Evolutionary conservation across 2,329 filamentous ascomycete genomes (phyloP).

Genomic region (Aspergillus brasiliensis): DNA sequence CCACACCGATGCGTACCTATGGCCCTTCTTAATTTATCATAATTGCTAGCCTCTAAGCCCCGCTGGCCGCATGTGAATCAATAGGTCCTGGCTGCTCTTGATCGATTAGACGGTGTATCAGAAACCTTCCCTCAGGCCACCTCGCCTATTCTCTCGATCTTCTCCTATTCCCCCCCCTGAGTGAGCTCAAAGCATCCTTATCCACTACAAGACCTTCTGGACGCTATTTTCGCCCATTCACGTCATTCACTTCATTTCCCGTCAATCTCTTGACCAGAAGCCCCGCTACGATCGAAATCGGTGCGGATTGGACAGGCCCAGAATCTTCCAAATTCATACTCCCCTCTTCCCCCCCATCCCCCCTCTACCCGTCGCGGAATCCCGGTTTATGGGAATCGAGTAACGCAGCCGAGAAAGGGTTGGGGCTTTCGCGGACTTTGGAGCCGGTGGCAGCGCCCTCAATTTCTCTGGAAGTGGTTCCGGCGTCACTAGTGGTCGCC

Average conservation of each 20-base stretch:
- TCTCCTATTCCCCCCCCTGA: conserved; percentile 17
- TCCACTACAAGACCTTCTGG: not conserved
- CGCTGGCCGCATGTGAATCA: conserved; percentile 21
- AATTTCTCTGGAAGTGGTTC: conserved; percentile 17
- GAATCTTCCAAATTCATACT: conserved; percentile 15
- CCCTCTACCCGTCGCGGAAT: conserved; percentile 8
- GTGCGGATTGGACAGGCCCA: conserved; percentile 19
- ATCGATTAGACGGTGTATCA: conserved; percentile 15
- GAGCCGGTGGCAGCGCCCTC: conserved; percentile 16
- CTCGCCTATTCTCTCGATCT: conserved; percentile 16
- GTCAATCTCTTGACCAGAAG: conserved; percentile 13
- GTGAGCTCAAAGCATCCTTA: conserved; percentile 12
- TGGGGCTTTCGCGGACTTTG: conserved; percentile 10
- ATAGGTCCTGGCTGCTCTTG: conserved; percentile 15
- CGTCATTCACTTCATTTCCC: conserved; percentile 16
- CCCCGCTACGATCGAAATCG: conserved; percentile 20
- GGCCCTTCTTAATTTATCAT: conserved; percentile 15
- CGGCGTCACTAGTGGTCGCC: conserved; percentile 16
- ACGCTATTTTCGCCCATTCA: conserved; percentile 7
- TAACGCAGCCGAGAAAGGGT: conserved; percentile 14
- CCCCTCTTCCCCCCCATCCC: too few species aligned
- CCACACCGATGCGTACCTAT: not conserved
- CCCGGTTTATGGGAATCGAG: conserved; percentile 21
- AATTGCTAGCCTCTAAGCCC: conserved; percentile 8
- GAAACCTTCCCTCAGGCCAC: conserved; percentile 19